Percentiles rank a stretch among this genome's conserved stretches.
phyloP scores from a whole-genome alignment of 202 grass and related monocot genomes.

The Dendrocalamus latiflorus region DNA sequence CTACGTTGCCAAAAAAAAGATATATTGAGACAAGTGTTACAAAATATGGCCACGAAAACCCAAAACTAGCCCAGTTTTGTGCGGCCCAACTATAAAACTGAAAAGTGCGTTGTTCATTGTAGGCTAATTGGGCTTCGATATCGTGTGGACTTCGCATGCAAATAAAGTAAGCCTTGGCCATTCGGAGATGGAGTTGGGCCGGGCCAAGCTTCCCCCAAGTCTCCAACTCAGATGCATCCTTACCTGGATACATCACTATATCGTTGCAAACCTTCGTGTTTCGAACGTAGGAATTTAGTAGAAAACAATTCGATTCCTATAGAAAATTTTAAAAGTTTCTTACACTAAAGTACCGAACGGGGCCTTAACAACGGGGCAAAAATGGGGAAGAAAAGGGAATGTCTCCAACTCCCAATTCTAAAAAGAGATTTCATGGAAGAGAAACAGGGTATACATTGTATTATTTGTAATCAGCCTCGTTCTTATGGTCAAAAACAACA shows the following conservation, averaged over 20 bases:
- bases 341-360: not conserved
- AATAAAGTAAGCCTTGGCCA: not conserved
- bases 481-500: slow-evolving; percentile 24
- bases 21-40: not conserved
- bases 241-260: not conserved
- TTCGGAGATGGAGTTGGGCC: not conserved
- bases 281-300: not conserved
- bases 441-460: not conserved
- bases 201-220: not conserved
- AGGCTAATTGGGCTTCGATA: too few species aligned
- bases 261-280: not conserved
- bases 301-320: not conserved
- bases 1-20: not conserved
- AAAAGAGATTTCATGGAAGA: not conserved
- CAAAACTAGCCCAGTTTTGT: not conserved
- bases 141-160: not conserved
- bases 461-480: slow-evolving; percentile 23
- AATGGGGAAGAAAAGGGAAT: not conserved
- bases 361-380: not conserved
- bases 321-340: not conserved
- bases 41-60: not conserved
- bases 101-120: too few species aligned
- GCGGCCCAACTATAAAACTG: not conserved
- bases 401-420: not conserved
- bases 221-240: not conserved